These are phyloP conservation scores for Pseudogymnoascus sp. DNA, from an alignment of 2,329 filamentous ascomycete species.

Conservation along the genomic window DNA sequence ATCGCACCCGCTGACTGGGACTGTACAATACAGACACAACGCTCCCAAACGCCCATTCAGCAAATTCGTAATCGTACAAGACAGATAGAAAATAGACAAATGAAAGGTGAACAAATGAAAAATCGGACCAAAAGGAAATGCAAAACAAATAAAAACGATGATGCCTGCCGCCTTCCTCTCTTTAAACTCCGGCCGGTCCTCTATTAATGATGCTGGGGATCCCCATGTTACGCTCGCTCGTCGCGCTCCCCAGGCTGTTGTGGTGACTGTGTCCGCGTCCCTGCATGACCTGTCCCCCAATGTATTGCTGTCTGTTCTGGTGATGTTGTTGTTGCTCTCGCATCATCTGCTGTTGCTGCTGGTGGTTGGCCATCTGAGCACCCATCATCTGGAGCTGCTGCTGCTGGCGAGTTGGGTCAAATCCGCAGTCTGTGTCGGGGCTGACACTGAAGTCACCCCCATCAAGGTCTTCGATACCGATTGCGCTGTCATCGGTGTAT, in stretches of 20 bases:
- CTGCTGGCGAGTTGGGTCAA: conserved; percentile 20
- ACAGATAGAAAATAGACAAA: conserved; percentile 4
- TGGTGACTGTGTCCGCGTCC: conserved; percentile 22
- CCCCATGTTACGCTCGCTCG: conserved; percentile 3
- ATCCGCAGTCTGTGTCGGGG: conserved; percentile 38
- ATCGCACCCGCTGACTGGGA: neutral
- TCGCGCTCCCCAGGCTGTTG: neutral
- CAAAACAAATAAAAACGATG: neutral
- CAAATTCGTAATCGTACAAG: conserved; percentile 1
- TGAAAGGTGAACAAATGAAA: neutral
- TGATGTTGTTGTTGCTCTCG: neutral
- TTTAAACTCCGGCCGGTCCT: conserved; percentile 8
- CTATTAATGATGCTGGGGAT: conserved; percentile 8
- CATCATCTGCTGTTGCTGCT: conserved; percentile 17
- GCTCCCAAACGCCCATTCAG: neutral
- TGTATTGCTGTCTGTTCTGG: neutral
- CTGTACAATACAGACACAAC: neutral
- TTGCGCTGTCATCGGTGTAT: conserved; percentile 58
- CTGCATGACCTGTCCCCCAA: conserved; percentile 22
- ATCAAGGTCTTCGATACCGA: conserved; percentile 55
- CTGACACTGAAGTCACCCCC: conserved; percentile 42
- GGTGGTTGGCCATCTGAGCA: conserved; percentile 19
- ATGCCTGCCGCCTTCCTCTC: neutral
- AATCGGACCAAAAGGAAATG: neutral
- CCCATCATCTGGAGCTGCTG: conserved; percentile 3